Evolutionary conservation across 345 rosid species (phyloP).

Genomic region (Citrus inodora): DNA sequence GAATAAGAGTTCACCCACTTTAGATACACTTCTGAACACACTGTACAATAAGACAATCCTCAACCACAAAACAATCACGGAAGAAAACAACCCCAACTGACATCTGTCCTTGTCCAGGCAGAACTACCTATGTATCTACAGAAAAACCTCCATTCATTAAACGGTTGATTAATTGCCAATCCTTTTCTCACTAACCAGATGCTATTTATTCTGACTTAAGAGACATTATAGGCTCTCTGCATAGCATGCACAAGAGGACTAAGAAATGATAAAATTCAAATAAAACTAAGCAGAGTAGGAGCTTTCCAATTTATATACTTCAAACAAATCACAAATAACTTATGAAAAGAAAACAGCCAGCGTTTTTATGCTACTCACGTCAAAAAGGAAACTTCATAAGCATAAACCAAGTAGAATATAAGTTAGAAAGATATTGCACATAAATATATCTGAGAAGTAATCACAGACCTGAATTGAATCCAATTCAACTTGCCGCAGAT

Average conservation of each 20-base stretch:
- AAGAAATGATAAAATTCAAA: neutral
- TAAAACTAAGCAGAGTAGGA: neutral
- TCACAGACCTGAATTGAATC: slow-evolving; percentile 81
- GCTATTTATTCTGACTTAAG: neutral
- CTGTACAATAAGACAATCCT: neutral
- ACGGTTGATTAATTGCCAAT: neutral
- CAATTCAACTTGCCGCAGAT: slow-evolving; percentile 83
- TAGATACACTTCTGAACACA: neutral
- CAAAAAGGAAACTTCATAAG: neutral
- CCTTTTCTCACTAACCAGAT: neutral
- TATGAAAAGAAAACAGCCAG: neutral
- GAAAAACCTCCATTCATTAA: neutral
- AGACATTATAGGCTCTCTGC: neutral
- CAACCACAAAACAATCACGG: neutral
- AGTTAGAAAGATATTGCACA: neutral
- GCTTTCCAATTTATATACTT: neutral
- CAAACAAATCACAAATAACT: neutral
- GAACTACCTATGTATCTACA: neutral
- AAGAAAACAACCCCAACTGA: neutral
- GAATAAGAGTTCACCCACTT: neutral
- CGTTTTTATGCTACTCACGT: neutral
- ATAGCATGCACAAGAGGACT: neutral
- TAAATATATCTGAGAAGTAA: neutral
- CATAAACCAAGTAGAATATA: neutral
- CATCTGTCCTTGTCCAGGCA: neutral